phyloP scores from a whole-genome alignment of 768 basidiomycete species.

The Galerina marginata region DNA sequence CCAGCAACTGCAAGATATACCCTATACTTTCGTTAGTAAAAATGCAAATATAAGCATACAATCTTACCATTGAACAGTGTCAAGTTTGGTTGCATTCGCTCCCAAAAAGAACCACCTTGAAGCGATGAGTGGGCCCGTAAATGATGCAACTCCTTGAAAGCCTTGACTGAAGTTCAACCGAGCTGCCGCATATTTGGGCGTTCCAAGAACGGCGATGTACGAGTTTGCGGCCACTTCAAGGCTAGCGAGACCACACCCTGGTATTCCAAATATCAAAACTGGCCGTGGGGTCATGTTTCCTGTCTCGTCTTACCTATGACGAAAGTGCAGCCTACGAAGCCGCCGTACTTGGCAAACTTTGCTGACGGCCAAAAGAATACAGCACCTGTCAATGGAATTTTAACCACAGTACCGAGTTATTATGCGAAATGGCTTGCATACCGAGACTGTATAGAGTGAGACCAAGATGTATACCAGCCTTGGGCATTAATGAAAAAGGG shows the following conservation, averaged over 20 bases:
- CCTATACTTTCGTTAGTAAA: conserved; percentile 36
- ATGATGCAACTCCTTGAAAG: conserved; percentile 78
- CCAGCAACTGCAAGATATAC: conserved; percentile 70
- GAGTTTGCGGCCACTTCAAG: conserved; percentile 81
- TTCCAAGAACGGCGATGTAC: conserved; percentile 74
- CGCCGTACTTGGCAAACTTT: conserved; percentile 67
- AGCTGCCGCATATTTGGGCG: conserved; percentile 72
- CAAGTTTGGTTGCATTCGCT: conserved; percentile 61
- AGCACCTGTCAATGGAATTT: conserved; percentile 48
- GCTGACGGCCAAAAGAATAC: conserved; percentile 84
- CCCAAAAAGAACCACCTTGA: conserved; percentile 77
- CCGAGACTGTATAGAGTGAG: conserved; percentile 63
- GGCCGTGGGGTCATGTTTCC: background rate
- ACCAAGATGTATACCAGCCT: conserved; percentile 66
- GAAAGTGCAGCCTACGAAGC: conserved; percentile 77
- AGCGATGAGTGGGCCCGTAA: conserved; percentile 79
- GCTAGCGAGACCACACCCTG: conserved; percentile 68
- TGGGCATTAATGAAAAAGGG: background rate
- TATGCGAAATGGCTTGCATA: conserved; percentile 17
- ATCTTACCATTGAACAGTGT: conserved; percentile 70
- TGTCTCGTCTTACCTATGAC: conserved; percentile 53
- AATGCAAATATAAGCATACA: conserved; percentile 44
- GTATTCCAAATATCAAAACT: conserved; percentile 8
- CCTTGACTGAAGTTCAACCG: conserved; percentile 82
- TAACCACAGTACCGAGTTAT: background rate